Conservation (phyloP, 768 basidiomycete species). For the Leccinum boreale region DNA sequence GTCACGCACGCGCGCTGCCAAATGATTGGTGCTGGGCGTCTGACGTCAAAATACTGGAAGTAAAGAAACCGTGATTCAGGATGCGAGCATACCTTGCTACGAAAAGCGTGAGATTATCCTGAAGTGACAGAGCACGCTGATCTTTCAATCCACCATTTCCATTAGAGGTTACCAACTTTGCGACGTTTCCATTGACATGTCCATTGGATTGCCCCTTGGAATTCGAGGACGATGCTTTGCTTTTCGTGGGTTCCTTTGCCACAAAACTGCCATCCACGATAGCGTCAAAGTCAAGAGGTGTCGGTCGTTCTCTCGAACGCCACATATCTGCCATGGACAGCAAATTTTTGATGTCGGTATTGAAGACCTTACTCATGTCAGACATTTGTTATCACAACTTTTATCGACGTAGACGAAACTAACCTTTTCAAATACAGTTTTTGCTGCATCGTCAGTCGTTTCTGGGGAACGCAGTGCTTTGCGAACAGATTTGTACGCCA, state of each 20-base stretch:
- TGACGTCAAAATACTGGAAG: constrained; percentile 6
- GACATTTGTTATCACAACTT: neutral
- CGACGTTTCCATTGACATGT: constrained; percentile 12
- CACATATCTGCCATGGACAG: constrained; percentile 97
- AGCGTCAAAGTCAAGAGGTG: constrained; percentile 75
- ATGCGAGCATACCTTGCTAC: constrained; percentile 64
- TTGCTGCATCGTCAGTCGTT: constrained; percentile 50
- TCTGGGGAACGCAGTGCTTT: constrained; percentile 51
- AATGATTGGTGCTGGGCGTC: constrained; percentile 63
- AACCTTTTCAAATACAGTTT: constrained; percentile 83
- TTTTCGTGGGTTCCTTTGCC: constrained; percentile 31
- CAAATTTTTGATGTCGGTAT: constrained; percentile 81
- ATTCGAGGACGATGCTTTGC: constrained; percentile 8
- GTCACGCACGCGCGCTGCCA: constrained; percentile 63
- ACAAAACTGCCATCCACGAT: constrained; percentile 66
- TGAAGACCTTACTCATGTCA: constrained; percentile 65
- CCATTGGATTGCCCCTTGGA: constrained; percentile 29
- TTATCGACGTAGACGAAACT: neutral
- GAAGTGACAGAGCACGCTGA: constrained; percentile 71
- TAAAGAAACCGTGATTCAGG: neutral
- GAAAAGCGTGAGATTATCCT: constrained; percentile 83
- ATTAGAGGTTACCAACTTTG: constrained; percentile 6
- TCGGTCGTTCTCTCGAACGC: constrained; percentile 84
- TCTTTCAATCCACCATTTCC: constrained; percentile 59
- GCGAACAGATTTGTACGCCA: constrained; percentile 83